Evolutionary conservation across 768 basidiomycete species (phyloP).

Genomic region (Mycena amicta): DNA sequence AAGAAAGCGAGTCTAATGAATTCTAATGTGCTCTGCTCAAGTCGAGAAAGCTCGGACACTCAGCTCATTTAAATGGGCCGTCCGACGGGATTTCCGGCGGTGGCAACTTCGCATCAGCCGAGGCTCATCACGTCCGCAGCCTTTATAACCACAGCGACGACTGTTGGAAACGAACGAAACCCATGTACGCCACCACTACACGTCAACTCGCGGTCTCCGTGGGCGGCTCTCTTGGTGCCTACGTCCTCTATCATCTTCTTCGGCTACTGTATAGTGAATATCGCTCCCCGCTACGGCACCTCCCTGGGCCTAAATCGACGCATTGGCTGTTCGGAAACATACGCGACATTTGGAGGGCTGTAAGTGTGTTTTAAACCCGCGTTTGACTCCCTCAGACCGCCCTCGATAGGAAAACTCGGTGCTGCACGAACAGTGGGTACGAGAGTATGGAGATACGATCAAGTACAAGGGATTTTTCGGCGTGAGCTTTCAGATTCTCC

Average conservation of each 20-base stretch:
- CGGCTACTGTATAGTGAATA: constrained; percentile 9
- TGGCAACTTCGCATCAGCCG: background rate
- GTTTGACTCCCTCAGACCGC: too few relatives aligned
- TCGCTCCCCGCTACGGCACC: constrained; percentile 31
- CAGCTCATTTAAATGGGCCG: too few relatives aligned
- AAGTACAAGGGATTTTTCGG: constrained; percentile 46
- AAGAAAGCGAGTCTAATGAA: too few relatives aligned
- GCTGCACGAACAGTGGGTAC: constrained; percentile 49
- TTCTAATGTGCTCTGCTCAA: too few relatives aligned
- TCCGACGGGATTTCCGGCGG: background rate
- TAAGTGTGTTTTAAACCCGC: constrained; percentile 1
- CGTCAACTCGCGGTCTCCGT: background rate
- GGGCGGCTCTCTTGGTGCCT: constrained; percentile 2
- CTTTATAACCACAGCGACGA: background rate
- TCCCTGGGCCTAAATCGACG: constrained; percentile 39
- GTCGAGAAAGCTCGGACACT: too few relatives aligned
- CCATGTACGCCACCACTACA: background rate
- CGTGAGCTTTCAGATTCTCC: too few relatives aligned
- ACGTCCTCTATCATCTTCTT: constrained; percentile 22
- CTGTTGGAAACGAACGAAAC: background rate
- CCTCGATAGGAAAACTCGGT: constrained; percentile 23
- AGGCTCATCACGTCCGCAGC: too few relatives aligned
- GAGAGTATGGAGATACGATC: constrained; percentile 50
- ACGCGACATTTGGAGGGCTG: constrained; percentile 27
- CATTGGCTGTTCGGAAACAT: constrained; percentile 38